phyloP scores from a whole-genome alignment of 2,329 filamentous ascomycete species.

The Colletotrichum navitas region DNA sequence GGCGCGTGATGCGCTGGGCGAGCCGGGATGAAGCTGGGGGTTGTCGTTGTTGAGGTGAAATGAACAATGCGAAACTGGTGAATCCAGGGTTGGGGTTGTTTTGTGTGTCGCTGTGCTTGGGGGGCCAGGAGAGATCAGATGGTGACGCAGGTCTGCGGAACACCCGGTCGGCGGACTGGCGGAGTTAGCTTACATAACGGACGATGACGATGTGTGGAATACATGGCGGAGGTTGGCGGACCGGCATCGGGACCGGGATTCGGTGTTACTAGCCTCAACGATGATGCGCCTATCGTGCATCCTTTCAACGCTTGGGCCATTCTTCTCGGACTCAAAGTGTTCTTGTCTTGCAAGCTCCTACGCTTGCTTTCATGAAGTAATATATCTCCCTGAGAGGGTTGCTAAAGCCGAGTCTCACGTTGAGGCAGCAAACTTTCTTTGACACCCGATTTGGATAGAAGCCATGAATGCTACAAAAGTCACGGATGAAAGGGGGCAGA shows the following conservation, averaged over 20 bases:
- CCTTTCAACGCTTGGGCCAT: neutral
- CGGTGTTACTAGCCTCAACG: neutral
- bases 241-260: neutral
- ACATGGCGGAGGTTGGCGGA: conserved; percentile 2
- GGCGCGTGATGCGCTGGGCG: neutral
- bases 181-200: conserved; percentile 9
- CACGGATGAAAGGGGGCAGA: neutral
- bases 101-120: neutral
- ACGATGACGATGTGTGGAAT: neutral
- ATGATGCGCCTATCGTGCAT: neutral
- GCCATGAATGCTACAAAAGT: neutral
- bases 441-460: neutral
- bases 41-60: neutral
- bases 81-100: neutral
- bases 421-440: neutral
- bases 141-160: neutral
- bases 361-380: neutral
- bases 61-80: conserved; percentile 3
- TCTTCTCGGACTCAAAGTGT: neutral
- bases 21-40: conserved; percentile 23
- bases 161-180: neutral
- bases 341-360: neutral
- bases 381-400: neutral
- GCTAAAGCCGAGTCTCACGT: neutral
- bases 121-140: neutral